phyloP scores from a whole-genome alignment of 306 rosid species.

The Acmispon strigosus region DNA sequence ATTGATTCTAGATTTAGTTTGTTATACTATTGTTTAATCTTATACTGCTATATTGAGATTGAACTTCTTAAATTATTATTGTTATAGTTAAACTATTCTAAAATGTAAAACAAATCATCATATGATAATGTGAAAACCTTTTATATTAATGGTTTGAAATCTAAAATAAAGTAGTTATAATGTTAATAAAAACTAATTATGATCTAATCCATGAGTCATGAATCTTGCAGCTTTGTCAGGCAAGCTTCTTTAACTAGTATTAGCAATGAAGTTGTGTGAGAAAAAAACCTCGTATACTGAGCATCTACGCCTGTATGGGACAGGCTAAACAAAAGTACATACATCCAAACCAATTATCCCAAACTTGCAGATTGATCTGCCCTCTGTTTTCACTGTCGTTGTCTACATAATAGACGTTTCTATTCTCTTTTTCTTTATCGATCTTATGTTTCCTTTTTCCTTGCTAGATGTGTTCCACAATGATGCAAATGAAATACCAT shows the following conservation, averaged over 20 bases:
- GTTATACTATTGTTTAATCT: no score
- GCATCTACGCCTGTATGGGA: no score
- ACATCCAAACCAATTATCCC: conserved; percentile 18
- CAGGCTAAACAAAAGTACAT: neutral
- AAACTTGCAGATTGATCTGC: conserved; percentile 37
- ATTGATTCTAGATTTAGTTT: no score
- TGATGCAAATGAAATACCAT: conserved; percentile 13
- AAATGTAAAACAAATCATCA: no score
- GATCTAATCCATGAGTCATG: neutral
- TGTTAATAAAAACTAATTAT: no score
- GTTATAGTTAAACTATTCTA: no score
- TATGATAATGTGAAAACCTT: no score
- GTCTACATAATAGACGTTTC: conserved; percentile 24
- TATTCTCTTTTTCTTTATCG: conserved; percentile 32
- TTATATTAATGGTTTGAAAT: no score
- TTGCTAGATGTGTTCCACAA: neutral
- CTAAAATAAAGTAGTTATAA: no score
- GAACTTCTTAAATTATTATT: no score
- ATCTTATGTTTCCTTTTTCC: conserved; percentile 11
- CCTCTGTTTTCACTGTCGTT: conserved; percentile 6
- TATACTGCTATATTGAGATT: no score
- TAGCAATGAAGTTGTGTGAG: neutral
- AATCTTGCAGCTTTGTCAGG: neutral
- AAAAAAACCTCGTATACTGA: neutral
- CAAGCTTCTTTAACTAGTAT: neutral